Percentiles rank a stretch among this genome's conserved stretches.
Evolutionary conservation across 176 grass and related monocot genomes (phyloP).

Genomic region (Tillandsia fasciculata): DNA sequence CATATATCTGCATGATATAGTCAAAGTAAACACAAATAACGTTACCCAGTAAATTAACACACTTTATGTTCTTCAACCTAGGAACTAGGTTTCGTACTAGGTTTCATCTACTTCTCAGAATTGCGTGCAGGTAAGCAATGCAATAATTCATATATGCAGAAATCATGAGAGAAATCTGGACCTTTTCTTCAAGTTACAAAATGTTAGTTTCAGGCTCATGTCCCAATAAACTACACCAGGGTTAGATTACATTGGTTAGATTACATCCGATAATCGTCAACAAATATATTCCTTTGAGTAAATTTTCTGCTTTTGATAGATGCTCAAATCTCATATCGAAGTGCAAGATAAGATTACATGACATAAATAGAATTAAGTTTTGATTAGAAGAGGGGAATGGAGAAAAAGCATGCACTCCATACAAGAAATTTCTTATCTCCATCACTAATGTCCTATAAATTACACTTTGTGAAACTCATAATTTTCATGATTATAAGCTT

Average conservation of each 20-base stretch:
- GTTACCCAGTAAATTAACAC: not conserved
- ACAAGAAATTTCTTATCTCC: not conserved
- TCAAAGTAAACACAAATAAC: not conserved
- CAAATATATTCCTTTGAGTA: not conserved
- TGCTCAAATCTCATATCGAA: not conserved
- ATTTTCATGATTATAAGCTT: too few species aligned
- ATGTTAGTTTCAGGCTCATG: not conserved
- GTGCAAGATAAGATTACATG: not conserved
- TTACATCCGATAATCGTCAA: too few species aligned
- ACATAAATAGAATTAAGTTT: not conserved
- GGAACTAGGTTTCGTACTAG: not conserved
- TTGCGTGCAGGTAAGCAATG: not conserved
- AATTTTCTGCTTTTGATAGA: not conserved
- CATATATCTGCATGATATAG: constrained; percentile 1
- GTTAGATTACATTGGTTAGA: too few species aligned
- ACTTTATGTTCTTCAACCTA: not conserved
- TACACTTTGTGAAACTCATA: not conserved
- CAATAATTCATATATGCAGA: not conserved
- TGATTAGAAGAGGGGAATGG: not conserved
- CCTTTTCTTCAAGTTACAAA: not conserved
- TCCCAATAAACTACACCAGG: not conserved
- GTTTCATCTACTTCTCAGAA: not conserved
- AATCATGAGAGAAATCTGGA: not conserved
- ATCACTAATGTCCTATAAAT: not conserved
- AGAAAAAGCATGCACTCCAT: not conserved